These are phyloP conservation scores for Cyclotella kingstonii DNA, from an alignment of 108 stramenopile genomes.

Conservation along the genomic window DNA sequence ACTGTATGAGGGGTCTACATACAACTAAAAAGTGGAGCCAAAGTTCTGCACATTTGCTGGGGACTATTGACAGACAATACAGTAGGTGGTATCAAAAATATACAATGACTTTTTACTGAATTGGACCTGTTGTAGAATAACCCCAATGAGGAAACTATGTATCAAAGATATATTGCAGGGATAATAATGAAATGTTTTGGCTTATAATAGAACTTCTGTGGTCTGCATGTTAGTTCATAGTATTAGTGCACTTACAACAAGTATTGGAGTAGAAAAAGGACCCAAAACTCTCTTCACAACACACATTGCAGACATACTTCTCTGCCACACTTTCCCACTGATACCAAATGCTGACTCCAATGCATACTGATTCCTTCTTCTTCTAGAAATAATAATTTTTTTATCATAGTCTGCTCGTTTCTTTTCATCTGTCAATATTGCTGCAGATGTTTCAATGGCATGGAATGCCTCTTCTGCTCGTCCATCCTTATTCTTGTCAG, in stretches of 20 bases:
- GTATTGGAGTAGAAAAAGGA: constrained; percentile 62
- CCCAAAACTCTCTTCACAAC: constrained; percentile 45
- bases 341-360: constrained; percentile 19
- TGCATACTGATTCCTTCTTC: constrained; percentile 31
- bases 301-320: constrained; percentile 15
- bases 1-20: no score
- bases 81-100: no score
- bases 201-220: no score
- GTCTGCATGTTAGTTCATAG: no score
- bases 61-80: no score
- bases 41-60: no score
- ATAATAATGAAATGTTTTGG: no score
- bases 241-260: constrained; percentile 52
- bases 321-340: constrained; percentile 10
- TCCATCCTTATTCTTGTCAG: constrained; percentile 65
- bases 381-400: constrained; percentile 24
- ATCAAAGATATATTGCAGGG: no score
- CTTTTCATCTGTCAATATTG: constrained; percentile 57
- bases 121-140: no score
- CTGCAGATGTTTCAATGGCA: constrained; percentile 67
- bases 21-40: no score
- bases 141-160: no score
- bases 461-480: constrained; percentile 84
- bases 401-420: constrained; percentile 62
- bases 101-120: no score